Evolutionary conservation across 768 basidiomycete species (phyloP), one percentile per base, ranked within the genome.

Genomic region (Leccinellum rugosiceps): DNA sequence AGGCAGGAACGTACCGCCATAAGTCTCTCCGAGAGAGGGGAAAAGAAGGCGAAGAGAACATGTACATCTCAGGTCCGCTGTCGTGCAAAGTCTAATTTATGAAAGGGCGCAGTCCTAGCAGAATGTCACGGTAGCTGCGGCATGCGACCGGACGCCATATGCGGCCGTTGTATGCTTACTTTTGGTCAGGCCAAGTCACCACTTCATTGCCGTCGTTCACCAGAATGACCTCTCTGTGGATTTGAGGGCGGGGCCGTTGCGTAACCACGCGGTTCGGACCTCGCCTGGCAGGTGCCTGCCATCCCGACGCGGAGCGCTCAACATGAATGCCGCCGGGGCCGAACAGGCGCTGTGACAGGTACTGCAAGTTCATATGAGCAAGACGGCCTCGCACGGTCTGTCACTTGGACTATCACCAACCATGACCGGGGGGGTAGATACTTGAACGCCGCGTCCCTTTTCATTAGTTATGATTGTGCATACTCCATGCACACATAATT

Each of bases 41-140:
- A 10, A n/a, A 38, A 38, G 35, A 6, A 38, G 41, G 10, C 41
- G 5, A 41, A 43, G 41, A 13, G 41, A 43, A 19, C 38, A 35
- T 35, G 28, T 28, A 28, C 15, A 1, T 38, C 4, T 41, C 17
- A 41, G 38, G 41, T 43, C 38, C 38, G 38, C 38, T 9, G 35
- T 13, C 9, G n/a, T 19, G 34, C 58, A 55, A 60, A 55, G 52
- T 44, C 51, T 63, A 62, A 62, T 62, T 44, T 44, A 15, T 17
- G 15, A 25, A 48, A 28, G 26, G 25, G 25, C 21, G 45, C 45
- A 26, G 58, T 35, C 14, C 17, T 30, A 46, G 23, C 38, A 25
- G 3, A 19, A 26, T 32, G 5, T 34, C 31, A 30, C 11, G 25
- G 17, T 41, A 17, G 25, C 49, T 52, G 50, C n/a, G 55, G 50